A percentile compares a stretch with the other conserved stretches of the same genome.
These are phyloP conservation scores for Ophiostoma tasmaniense DNA, from an alignment of 2,329 filamentous ascomycete genomes.

Conservation along the genomic window DNA sequence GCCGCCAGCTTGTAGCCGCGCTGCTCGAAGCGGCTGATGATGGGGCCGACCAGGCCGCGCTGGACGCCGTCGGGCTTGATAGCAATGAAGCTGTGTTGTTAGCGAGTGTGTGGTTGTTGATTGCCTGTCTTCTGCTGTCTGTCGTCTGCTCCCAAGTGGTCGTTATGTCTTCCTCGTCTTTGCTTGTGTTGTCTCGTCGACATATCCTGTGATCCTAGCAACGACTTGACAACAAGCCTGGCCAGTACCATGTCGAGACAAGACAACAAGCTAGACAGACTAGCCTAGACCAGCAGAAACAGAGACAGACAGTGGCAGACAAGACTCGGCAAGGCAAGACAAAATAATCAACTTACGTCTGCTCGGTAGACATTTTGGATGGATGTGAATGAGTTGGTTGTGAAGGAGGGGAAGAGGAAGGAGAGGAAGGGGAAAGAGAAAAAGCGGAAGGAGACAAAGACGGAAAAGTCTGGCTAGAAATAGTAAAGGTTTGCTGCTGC, in stretches of 20 bases:
- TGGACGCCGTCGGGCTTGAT: conserved; percentile 99
- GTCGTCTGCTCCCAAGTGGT: neutral
- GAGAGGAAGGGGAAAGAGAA: neutral
- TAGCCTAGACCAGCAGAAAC: neutral
- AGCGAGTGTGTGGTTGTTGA: conserved; percentile 7
- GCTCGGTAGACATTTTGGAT: conserved; percentile 60
- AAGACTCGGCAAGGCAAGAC: neutral
- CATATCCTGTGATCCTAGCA: neutral
- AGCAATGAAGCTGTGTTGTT: conserved; percentile 79
- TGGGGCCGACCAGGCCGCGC: conserved; percentile 96
- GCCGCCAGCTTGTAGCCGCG: conserved; percentile 97
- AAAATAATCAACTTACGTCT: conserved; percentile 60
- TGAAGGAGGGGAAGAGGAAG: conserved; percentile 10
- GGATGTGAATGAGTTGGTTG: conserved; percentile 21
- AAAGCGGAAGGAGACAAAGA: conserved; percentile 5
- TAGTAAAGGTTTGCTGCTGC: conserved; percentile 10
- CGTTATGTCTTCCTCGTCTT: neutral
- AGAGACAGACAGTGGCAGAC: neutral
- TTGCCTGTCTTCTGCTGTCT: neutral
- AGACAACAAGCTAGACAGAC: neutral
- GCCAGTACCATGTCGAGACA: neutral
- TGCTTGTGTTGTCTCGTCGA: too few relatives aligned
- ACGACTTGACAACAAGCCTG: neutral
- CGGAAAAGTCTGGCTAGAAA: conserved; percentile 11
- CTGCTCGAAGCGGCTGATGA: conserved; percentile 96